Percentiles rank a stretch among this genome's conserved stretches.
These are phyloP conservation scores for Trichosporon ovoides DNA, from an alignment of 1,284 basidiomycete genomes.

Conservation along the genomic window DNA sequence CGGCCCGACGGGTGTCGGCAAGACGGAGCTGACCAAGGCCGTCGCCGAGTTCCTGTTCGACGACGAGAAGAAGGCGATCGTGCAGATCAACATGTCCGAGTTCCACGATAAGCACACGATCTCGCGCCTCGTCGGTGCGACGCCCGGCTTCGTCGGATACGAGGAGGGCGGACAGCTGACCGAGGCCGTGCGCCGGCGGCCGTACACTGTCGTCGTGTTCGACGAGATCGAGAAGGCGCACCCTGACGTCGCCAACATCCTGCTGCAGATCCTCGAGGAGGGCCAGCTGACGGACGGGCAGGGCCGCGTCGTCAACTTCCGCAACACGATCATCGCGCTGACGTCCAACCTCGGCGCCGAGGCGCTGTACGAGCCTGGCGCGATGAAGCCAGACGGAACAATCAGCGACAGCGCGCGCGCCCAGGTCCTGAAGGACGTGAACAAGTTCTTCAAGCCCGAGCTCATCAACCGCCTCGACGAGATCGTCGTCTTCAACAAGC, in stretches of 20 bases:
- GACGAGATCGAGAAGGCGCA: slow-evolving; percentile 92
- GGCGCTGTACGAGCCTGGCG: slow-evolving; percentile 65
- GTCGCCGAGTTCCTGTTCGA: slow-evolving; percentile 81
- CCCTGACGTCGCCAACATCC: slow-evolving; percentile 80
- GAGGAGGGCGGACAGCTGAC: slow-evolving; percentile 79
- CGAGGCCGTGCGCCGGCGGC: slow-evolving; percentile 76
- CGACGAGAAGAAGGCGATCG: slow-evolving; percentile 75
- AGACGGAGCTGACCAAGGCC: slow-evolving; percentile 84
- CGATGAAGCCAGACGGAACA: slow-evolving; percentile 62
- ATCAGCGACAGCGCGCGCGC: slow-evolving; percentile 61
- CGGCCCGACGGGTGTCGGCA: slow-evolving; percentile 65
- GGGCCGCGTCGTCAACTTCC: slow-evolving; percentile 47
- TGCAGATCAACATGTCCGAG: slow-evolving; percentile 90
- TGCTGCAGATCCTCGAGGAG: slow-evolving; percentile 89
- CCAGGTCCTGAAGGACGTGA: slow-evolving; percentile 69
- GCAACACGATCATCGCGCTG: slow-evolving; percentile 86
- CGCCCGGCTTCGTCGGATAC: slow-evolving; percentile 88
- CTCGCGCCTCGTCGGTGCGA: slow-evolving; percentile 80
- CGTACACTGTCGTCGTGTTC: slow-evolving; percentile 47
- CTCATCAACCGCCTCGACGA: slow-evolving; percentile 84
- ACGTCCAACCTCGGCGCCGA: slow-evolving; percentile 81
- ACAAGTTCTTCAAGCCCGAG: slow-evolving; percentile 81
- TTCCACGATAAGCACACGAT: slow-evolving; percentile 88
- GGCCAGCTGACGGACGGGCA: slow-evolving; percentile 71
- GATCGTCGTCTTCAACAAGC: slow-evolving; percentile 82